These are phyloP conservation scores for Platanthera guangdongensis DNA, from an alignment of 106 monocot species.

Conservation along the genomic window DNA sequence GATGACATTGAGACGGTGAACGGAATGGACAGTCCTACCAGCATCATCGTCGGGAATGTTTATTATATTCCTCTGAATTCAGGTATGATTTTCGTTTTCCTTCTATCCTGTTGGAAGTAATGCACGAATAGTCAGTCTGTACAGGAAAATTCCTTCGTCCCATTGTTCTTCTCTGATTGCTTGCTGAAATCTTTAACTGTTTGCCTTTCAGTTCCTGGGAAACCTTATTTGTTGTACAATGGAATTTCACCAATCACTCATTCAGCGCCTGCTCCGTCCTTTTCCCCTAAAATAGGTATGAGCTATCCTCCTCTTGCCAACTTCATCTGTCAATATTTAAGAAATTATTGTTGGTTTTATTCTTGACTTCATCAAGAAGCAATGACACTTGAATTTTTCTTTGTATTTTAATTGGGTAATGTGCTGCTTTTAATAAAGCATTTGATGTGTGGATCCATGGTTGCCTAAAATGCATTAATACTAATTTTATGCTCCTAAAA, in stretches of 20 bases:
- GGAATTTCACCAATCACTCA: conserved; percentile 36
- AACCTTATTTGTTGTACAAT: conserved; percentile 30
- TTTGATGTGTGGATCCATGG: no score
- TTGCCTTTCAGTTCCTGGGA: conserved; percentile 60
- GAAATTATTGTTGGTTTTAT: neutral
- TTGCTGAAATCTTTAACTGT: neutral
- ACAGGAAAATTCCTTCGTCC: neutral
- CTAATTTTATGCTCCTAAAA: no score
- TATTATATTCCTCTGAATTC: conserved; percentile 90
- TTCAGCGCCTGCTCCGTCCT: conserved; percentile 33
- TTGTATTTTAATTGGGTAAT: no score
- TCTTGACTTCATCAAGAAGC: no score
- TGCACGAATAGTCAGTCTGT: neutral
- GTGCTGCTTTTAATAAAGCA: no score
- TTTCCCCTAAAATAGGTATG: conserved; percentile 33
- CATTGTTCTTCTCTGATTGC: neutral
- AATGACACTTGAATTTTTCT: no score
- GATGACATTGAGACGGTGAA: conserved; percentile 82
- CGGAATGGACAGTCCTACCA: conserved; percentile 48
- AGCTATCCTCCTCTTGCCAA: neutral
- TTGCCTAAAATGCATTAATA: no score
- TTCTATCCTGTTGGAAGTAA: neutral
- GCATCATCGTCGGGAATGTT: conserved; percentile 36
- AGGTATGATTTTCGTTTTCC: conserved; percentile 24
- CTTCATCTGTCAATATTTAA: neutral